Conservation (phyloP, 495 filamentous ascomycete species). For the Collariella sp. region DNA sequence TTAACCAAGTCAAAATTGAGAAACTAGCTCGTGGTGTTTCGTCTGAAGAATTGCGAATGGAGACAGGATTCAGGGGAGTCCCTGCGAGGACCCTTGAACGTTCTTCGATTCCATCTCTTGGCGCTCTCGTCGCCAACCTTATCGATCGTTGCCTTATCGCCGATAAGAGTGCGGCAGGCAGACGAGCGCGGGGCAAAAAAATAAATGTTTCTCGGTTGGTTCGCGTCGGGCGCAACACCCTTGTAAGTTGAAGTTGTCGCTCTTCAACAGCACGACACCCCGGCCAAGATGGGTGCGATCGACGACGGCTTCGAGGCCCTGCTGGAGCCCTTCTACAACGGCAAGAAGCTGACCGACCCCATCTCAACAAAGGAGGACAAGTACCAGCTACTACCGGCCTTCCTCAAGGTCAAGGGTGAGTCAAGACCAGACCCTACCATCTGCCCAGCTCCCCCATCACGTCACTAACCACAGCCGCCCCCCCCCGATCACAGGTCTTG, state of each 20-base stretch:
- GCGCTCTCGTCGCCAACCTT: constrained; percentile 17
- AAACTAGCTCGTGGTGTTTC: too few species aligned
- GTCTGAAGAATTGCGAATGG: neutral
- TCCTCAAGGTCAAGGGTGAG: constrained; percentile 84
- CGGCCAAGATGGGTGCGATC: constrained; percentile 35
- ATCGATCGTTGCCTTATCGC: constrained; percentile 11
- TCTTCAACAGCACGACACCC: constrained; percentile 9
- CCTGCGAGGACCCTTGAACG: neutral
- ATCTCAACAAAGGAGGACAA: constrained; percentile 90
- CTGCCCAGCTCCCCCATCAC: too few species aligned
- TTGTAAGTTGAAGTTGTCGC: too few species aligned
- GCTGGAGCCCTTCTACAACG: constrained; percentile 91
- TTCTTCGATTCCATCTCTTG: neutral
- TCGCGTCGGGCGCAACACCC: neutral
- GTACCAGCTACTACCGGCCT: constrained; percentile 92
- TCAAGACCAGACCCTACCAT: neutral
- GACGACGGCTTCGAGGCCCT: constrained; percentile 72
- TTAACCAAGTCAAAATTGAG: too few species aligned
- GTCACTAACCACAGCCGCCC: neutral
- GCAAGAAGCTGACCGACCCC: constrained; percentile 84
- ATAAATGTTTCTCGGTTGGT: constrained; percentile 14
- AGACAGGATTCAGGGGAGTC: neutral
- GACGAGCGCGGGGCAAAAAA: constrained; percentile 19
- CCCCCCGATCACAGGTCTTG: constrained; percentile 9
- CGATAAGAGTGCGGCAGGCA: constrained; percentile 8